Evolutionary conservation across 108 stramenopile species (phyloP), one percentile per base, ranked within the genome.

Genomic region (Schizochytrium sp.): DNA sequence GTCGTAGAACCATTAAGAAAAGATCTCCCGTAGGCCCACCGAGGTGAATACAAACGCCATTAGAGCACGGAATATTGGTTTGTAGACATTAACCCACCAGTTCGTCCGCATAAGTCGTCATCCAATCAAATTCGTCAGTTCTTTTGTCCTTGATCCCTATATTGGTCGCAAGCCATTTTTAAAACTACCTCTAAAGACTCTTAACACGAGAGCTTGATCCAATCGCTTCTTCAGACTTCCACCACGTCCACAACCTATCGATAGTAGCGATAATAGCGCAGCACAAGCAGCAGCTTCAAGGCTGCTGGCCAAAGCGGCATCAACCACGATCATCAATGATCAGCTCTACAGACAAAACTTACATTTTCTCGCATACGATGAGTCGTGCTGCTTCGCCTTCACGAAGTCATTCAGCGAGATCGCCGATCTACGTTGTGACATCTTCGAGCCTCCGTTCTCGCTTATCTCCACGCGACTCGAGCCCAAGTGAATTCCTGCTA

Each of bases 371-470:
- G 76, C 76, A 42, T 55, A 83, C 10, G 76, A 55, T 47, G 76
- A 12, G 47, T 83, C 76, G 76, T 83, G 76, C 3, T 55, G 76
- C 76, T 83, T 83, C 17, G 76, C 76, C 76, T 83, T 83, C 28
- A 55, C 76, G 76, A 83, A 83, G 47, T 55, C 50, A 47, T 83
- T n/a, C 76, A 83, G 53, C 47, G 76, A 83, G 53, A 83, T 69
- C 64, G 64, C 64, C 64, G 64, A 38, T 15, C 64, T 38, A 44
- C 64, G 64, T 3, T 69, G 28, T 28, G 59, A 60, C 2, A 15
- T 60, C 59, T 60, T n/a, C 19, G 0, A 15, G 19, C 19, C 59
- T 2, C 0, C 19, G 59, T 2, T n/a, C 59, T 60, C 59, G 19
- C 28, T 1, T 60, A 2, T n/a, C 59, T 28, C 28, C 28, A 28